Base-by-base conservation (phyloP, 2,329 filamentous ascomycete species). In the Fusarium incarnatum region DNA sequence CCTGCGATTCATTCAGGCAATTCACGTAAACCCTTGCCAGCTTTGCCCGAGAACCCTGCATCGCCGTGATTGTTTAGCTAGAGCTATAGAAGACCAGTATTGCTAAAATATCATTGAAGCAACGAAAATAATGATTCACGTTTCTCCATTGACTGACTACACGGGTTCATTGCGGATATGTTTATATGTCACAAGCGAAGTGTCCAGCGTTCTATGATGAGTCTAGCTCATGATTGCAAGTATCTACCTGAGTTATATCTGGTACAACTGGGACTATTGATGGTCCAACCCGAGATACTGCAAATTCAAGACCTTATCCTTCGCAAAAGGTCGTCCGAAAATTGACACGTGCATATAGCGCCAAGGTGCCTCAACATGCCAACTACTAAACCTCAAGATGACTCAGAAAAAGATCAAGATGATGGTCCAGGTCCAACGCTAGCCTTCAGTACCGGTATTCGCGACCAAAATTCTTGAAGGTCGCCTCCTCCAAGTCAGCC, bases 401-500 rank as follows among this genome's bases (percentile, higher is more conserved):
- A 63, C 50, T 65, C 46, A 37, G 50, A 62, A 64, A 64, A 40
- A 44, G 44, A 55, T 46, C 52, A 55, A 55, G 40, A 55, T 55
- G 52, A 12, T 42, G 30, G 44, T 8, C 34, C 9, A 28, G 60
- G 41, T 59, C 53, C 40, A 48, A 71, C 3, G 34, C 56, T 7
- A 37, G 10, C 34, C 34, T 11, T 47, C 34, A 53, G 67, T 55
- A 69, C 16, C 69, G 73, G 10, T 55, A 23, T 27, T 61, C 32
- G 16, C 67, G 60, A 34, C 76, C 72, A 6, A 81, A 73, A 12
- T 79, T 74, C 53, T 87, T 85, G 57, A 84, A 86, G 67, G 87
- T 86, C 60, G 83, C 87, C 74, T 91, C 88, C 76, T 92, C 90
- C 15, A 90, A 81, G 22, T 88, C 90, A 22, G 91, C 91, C 66